Conservation (phyloP, 2,329 filamentous ascomycete genomes). For the Macrophomina pseudophaseolina region DNA sequence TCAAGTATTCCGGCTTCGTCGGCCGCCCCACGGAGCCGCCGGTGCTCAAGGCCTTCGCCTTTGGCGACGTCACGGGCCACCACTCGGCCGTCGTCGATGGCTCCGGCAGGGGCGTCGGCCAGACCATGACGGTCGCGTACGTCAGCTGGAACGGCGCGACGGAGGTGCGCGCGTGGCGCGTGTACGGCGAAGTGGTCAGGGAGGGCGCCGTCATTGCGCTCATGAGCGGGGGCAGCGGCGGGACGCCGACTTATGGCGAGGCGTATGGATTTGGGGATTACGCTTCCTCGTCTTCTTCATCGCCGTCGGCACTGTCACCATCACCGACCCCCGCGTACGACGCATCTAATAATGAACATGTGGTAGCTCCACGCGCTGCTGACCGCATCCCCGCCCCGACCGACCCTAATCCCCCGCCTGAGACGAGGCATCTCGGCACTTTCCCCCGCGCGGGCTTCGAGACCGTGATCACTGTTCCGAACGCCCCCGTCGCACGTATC, state of each 20-base stretch:
- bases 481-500: not conserved
- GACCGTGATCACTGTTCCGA: conserved; percentile 15
- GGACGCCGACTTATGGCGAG: not conserved
- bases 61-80: conserved; percentile 29
- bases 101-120: conserved; percentile 14
- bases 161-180: conserved; percentile 53
- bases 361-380: not conserved
- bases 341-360: not conserved
- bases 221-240: not conserved
- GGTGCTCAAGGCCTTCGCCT: conserved; percentile 37
- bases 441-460: conserved; percentile 24
- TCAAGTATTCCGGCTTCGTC: conserved; percentile 42
- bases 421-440: conserved; percentile 10
- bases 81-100: conserved; percentile 15
- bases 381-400: not conserved
- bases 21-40: conserved; percentile 40
- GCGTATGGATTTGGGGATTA: not conserved
- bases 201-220: not conserved
- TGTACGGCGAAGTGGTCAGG: not conserved
- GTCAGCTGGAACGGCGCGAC: conserved; percentile 61
- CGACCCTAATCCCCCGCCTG: not conserved
- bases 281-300: not conserved
- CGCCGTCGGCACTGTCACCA: too few species aligned
- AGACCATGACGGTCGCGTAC: conserved; percentile 40
- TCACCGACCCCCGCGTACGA: too few species aligned